Base-by-base conservation (phyloP, 805 yeast species). In the Starmerella lactis-condensi region DNA sequence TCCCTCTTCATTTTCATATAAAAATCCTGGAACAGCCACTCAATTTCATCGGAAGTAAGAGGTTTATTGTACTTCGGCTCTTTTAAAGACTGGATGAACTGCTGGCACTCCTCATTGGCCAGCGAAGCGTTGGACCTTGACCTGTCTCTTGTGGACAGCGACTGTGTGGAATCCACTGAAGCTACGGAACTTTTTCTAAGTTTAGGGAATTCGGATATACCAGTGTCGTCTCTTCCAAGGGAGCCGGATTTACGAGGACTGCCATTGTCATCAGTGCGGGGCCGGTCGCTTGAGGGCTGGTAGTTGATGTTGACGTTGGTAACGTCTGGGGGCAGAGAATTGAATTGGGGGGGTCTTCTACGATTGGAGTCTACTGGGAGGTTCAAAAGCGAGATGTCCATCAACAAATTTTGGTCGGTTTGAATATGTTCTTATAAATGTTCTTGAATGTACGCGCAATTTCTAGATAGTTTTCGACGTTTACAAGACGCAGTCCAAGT, bases 1-100 rank as follows among this genome's bases (percentile, higher is more conserved):
- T 46, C 45, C 6, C 52, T 48, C 29, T 47, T 46, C 25, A 53
- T 46, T 22, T 48, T 39, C 11, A 25, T 32, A 33, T 59, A 59
- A 37, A 60, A 59, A 24, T 52, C 52, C 42, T 58, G 64, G 36
- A 55, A 59, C 16, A 59, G 41, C 33, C 45, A 44, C 4, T 60
- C 39, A n/a, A 60, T 47, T 29, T 54, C 58, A 24, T 53, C 53
- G 3, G 55, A 52, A 4, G 52, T 43, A 24, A 60, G 40, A 4
- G 59, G 60, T 13, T 52, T 42, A 10, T 46, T 36, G 21, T 52
- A 54, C 22, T 45, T 48, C 7, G 61, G 61, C 34, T 60, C 59
- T 32, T 52, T 54, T 12, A 54, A 41, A 11, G 47, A 38, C 11
- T 35, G 26, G 11, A 54, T 37, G 35, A 54, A 53, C 22, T 18